Conservation (phyloP, 2,329 filamentous ascomycete species). For the Botrytis fragariae region DNA sequence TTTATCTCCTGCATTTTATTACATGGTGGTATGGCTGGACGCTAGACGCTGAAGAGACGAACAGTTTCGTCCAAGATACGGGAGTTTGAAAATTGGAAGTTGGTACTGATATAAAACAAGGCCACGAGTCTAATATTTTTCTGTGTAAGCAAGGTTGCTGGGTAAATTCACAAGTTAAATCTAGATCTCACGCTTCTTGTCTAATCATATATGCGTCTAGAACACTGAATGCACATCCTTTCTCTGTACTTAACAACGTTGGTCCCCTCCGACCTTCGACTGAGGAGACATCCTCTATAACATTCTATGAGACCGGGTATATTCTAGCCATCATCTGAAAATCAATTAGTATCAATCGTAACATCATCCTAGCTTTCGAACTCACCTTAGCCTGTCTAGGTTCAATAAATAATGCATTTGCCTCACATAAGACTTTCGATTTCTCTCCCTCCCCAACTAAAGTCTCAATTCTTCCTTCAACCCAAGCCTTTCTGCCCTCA, state of each 20-base stretch:
- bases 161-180: neutral
- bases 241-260: neutral
- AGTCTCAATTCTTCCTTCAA: constrained; percentile 81
- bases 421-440: constrained; percentile 72
- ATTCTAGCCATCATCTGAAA: constrained; percentile 27
- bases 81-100: neutral
- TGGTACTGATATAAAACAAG: neutral
- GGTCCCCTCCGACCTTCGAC: neutral
- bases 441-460: constrained; percentile 62
- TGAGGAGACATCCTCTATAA: neutral
- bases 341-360: constrained; percentile 10
- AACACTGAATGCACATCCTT: neutral
- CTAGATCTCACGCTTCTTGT: neutral
- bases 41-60: neutral
- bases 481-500: constrained; percentile 93
- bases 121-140: neutral
- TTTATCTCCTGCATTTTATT: neutral
- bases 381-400: constrained; percentile 68
- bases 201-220: neutral
- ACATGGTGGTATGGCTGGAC: neutral
- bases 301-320: constrained; percentile 20
- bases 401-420: constrained; percentile 83
- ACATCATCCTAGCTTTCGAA: neutral
- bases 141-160: neutral
- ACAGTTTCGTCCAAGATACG: neutral